Evolutionary conservation across 495 filamentous ascomycete species (phyloP).

Genomic region (Saxophila tyrrhenica): DNA sequence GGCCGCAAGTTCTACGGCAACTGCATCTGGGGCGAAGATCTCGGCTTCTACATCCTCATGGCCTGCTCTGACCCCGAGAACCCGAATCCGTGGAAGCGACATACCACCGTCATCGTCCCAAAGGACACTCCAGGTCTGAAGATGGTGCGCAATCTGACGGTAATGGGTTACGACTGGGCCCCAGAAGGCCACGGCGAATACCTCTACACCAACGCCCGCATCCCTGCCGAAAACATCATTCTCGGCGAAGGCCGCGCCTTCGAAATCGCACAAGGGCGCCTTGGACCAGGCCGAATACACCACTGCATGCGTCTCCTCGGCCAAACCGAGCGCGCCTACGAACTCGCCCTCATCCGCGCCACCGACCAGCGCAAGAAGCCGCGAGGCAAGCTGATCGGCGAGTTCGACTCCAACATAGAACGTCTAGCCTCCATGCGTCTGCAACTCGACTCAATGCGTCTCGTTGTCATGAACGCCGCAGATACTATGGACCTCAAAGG

Average conservation of each 20-base stretch:
- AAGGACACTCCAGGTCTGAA: slow-evolving; percentile 27
- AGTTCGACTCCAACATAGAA: slow-evolving; percentile 35
- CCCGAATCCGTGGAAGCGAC: slow-evolving; percentile 29
- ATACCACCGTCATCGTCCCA: slow-evolving; percentile 32
- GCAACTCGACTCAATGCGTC: slow-evolving; percentile 28
- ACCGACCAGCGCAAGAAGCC: slow-evolving; percentile 31
- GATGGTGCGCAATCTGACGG: slow-evolving; percentile 31
- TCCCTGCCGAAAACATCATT: slow-evolving; percentile 32
- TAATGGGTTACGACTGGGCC: slow-evolving; percentile 35
- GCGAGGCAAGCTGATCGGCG: slow-evolving; percentile 30
- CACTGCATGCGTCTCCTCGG: slow-evolving; percentile 36
- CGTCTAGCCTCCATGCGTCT: slow-evolving; percentile 32
- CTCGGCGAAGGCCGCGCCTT: slow-evolving; percentile 35
- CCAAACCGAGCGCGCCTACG: slow-evolving; percentile 31
- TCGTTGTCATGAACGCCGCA: slow-evolving; percentile 33
- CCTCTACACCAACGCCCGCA: slow-evolving; percentile 31
- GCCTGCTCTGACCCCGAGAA: slow-evolving; percentile 33
- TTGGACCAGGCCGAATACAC: slow-evolving; percentile 34
- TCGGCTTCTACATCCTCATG: slow-evolving; percentile 35
- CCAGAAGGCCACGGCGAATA: slow-evolving; percentile 36
- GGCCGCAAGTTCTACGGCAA: slow-evolving; percentile 35
- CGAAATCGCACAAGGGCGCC: slow-evolving; percentile 34
- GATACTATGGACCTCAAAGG: slow-evolving; percentile 31
- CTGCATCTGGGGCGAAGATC: slow-evolving; percentile 28
- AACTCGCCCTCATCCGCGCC: slow-evolving; percentile 29